Evolutionary conservation across 2,329 filamentous ascomycete species (phyloP), one percentile per base, ranked within the genome.

Genomic region (Colletotrichum brevisporum): DNA sequence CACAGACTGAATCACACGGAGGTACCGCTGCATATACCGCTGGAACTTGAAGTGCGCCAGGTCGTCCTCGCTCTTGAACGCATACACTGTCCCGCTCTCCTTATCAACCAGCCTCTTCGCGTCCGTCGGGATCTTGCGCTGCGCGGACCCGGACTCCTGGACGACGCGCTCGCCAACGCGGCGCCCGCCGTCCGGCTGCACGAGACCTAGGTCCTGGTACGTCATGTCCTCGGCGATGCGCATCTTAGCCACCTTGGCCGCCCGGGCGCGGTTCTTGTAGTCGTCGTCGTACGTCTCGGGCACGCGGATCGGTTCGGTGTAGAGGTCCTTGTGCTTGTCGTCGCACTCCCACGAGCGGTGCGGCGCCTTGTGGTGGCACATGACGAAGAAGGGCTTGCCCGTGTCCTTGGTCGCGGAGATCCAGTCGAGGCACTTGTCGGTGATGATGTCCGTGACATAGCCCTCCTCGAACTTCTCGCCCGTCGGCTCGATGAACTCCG

Each of bases 281-380:
- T 88, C 84, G 58, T 88, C 86, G 15, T 75, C 81, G 70, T 84
- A 88, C 0, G 85, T 88, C 53, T 87, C 84, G 0, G 86, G 86
- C 0, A 87, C 72, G 12, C 76, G 77, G 51, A 86, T 76, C 1
- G 80, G 80, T 9, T 87, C 82, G 1, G 75, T 79, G 73, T 87
- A 88, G 2, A 87, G 74, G 52, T 81, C 47, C 64, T 83, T 83
- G 74, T 88, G 83, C 69, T 84, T 84, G 6, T 78, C 72, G 66
- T 87, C 77, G 61, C 78, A 86, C 71, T 88, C 85, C 85, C 86
- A 88, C 15, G 78, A 81, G 4, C 85, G 79, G 70, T 88, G 86
- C 0, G 86, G 85, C 1, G 86, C 86, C 71, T 88, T 88, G 74
- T 88, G 85, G 70, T 88, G 86, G 72, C 84, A 87, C 85, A 88